Evolutionary conservation across 805 yeast species (phyloP).

Genomic region (Yarrowia phangngaensis): DNA sequence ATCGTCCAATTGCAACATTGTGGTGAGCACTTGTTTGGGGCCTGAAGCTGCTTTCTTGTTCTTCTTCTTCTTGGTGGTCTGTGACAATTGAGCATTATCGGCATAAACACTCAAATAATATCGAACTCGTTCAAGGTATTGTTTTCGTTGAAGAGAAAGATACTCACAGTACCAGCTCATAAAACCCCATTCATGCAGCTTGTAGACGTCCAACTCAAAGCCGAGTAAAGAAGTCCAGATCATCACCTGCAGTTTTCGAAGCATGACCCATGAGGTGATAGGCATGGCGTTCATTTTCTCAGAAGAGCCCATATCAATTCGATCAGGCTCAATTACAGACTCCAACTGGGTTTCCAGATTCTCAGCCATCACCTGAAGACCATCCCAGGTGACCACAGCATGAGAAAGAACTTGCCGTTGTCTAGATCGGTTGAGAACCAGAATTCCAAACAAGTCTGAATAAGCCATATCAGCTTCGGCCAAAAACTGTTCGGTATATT

Average conservation of each 20-base stretch:
- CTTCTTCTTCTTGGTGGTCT: neutral
- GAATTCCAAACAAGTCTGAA: conserved; percentile 48
- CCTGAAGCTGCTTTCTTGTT: neutral
- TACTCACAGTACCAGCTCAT: conserved; percentile 67
- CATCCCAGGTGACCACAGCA: conserved; percentile 62
- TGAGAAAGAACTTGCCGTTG: conserved; percentile 72
- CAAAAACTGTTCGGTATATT: conserved; percentile 37
- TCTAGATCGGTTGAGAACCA: conserved; percentile 68
- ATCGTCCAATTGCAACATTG: conserved; percentile 9
- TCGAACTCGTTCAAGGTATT: conserved; percentile 47
- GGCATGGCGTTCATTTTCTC: conserved; percentile 51
- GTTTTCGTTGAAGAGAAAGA: conserved; percentile 43
- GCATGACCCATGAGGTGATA: conserved; percentile 64
- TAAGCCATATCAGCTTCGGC: conserved; percentile 42
- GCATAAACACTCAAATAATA: conserved; percentile 33
- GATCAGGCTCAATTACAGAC: conserved; percentile 26
- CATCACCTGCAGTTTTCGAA: conserved; percentile 67
- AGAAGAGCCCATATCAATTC: conserved; percentile 2
- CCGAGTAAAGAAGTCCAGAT: conserved; percentile 67
- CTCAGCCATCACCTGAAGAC: conserved; percentile 73
- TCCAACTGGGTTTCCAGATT: conserved; percentile 51
- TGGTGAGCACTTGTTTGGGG: conserved; percentile 29
- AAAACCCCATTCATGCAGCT: conserved; percentile 61
- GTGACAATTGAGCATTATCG: conserved; percentile 12
- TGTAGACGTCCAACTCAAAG: conserved; percentile 69